Percentiles rank a stretch among this genome's conserved stretches.
These are phyloP conservation scores for Syzygium oleosum DNA, from an alignment of 345 rosid species.

Conservation along the genomic window DNA sequence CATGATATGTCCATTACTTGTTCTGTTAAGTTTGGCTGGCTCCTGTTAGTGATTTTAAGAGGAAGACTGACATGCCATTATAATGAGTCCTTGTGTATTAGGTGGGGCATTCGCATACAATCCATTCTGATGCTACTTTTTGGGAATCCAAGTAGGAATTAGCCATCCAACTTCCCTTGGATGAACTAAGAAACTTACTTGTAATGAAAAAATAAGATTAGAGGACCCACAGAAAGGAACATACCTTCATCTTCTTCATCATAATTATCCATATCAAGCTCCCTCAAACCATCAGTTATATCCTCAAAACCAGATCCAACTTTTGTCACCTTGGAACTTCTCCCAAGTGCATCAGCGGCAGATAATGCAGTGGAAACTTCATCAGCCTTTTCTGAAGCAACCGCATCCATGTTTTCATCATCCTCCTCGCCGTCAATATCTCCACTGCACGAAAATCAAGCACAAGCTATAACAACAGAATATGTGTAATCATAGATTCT, in stretches of 20 bases:
- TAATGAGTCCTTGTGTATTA: background rate
- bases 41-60: background rate
- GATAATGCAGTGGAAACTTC: constrained; percentile 59
- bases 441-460: constrained; percentile 23
- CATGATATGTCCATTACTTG: background rate
- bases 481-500: background rate
- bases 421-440: constrained; percentile 36
- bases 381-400: constrained; percentile 17
- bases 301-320: constrained; percentile 38
- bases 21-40: background rate
- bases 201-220: background rate
- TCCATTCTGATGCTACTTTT: background rate
- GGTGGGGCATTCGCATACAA: background rate
- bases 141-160: background rate
- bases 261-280: constrained; percentile 83
- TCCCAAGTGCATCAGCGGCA: constrained; percentile 59
- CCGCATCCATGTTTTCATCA: constrained; percentile 45
- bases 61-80: background rate
- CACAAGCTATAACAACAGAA: background rate
- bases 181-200: background rate
- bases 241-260: constrained; percentile 89
- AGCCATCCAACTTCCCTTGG: background rate
- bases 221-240: background rate
- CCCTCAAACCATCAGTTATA: constrained; percentile 54
- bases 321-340: constrained; percentile 30